Evolutionary conservation across 805 yeast genomes (phyloP), one percentile per base, ranked within the genome.

Genomic region (Wickerhamiella allomyrinae): DNA sequence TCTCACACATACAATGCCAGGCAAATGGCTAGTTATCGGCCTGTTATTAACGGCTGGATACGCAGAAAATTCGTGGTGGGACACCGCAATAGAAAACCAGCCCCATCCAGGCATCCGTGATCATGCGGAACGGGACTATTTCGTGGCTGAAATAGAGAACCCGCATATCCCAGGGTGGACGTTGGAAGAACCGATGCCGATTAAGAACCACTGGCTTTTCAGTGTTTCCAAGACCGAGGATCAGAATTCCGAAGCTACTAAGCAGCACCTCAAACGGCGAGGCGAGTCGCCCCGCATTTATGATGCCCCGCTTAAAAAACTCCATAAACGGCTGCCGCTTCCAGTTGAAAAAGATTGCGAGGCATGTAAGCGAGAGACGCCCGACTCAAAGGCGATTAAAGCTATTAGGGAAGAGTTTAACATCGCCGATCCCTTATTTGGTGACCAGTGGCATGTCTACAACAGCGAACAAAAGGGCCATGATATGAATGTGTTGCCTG

Each of bases 361-460:
- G 15, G 8, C 2, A 3, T 27, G 31, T 9, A 27, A 27, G 17
- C 25, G 14, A 2, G 17, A 20, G 20, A 10, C 7, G 5, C 3
- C 41, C 13, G 17, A 21, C 14, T 10, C 13, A 2, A 22, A 20
- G 13, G 29, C 20, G 2, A 5, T 13, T 4, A 8, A 23, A 4
- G 33, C 25, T 9, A 43, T 50, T n/a, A 59, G 60, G 36, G 64
- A 69, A 7, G 79, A 68, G 42, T 71, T 86, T 41, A 63, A 61
- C 8, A 89, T 91, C 41, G 58, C 69, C 15, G 98, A 91, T 62
- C 98, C 98, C 0, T 61, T 71, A n/a, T 89, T 91, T 55, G 58
- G 61, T 9, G 67, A 71, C 29, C 98, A 91, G 61, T 91, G 98
- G 98, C 96, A 89, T 60, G 60, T 91, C n/a, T 62, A 81, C 31